Evolutionary conservation across 2,329 filamentous ascomycete species (phyloP).

Genomic region (Colletotrichum sp.): DNA sequence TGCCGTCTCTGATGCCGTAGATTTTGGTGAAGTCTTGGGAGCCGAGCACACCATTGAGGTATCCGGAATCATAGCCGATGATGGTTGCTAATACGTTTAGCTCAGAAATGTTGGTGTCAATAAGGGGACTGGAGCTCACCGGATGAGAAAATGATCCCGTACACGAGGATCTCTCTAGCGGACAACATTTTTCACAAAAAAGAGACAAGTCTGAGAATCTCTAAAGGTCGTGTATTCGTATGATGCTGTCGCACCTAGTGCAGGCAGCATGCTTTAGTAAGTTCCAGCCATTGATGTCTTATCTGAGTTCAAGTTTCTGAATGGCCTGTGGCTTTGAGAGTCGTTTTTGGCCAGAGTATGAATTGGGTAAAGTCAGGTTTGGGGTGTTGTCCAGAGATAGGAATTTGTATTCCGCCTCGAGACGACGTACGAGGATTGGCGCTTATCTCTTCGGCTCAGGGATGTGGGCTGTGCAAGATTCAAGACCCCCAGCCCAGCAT

Average conservation of each 20-base stretch:
- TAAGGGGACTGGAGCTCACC: not conserved
- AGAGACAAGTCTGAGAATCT: not conserved
- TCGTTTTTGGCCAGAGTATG: not conserved
- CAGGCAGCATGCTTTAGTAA: not conserved
- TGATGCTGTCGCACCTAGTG: not conserved
- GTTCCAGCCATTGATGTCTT: not conserved
- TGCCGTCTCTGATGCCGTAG: not conserved
- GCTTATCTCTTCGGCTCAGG: not conserved
- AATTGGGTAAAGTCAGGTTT: not conserved
- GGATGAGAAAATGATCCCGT: not conserved
- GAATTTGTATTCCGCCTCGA: not conserved
- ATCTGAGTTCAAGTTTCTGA: not conserved
- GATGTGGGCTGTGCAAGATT: not conserved
- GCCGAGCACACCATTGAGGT: not conserved
- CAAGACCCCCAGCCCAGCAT: not conserved
- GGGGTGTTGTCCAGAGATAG: not conserved
- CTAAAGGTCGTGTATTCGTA: not conserved
- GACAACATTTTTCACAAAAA: not conserved
- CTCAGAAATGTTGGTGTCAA: not conserved
- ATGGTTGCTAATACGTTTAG: not conserved
- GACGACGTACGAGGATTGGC: not conserved
- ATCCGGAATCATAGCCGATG: not conserved
- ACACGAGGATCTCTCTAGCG: not conserved
- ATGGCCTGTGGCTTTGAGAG: not conserved
- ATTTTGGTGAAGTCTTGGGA: not conserved